phyloP scores from a whole-genome alignment of 2,329 filamentous ascomycete genomes.

The Balansia obtecta region DNA sequence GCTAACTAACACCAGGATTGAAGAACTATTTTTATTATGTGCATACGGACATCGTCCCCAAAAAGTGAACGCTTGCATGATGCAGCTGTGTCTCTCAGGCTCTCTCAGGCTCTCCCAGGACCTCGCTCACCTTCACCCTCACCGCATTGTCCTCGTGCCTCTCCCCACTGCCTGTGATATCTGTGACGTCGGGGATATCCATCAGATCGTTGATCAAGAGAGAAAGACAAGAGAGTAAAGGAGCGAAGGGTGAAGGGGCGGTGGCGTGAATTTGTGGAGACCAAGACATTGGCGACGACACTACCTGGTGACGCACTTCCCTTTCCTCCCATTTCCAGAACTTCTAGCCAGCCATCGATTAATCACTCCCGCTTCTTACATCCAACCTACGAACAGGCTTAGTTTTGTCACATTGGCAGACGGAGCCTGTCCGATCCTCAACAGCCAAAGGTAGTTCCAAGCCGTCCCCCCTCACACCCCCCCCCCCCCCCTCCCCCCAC shows the following conservation, averaged over 20 bases:
- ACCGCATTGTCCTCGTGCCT: too few relatives aligned
- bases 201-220: neutral
- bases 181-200: too few relatives aligned
- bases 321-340: neutral
- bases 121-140: too few relatives aligned
- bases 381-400: neutral
- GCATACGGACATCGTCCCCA: too few relatives aligned
- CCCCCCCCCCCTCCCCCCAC: neutral
- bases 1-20: neutral
- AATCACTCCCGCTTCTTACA: neutral
- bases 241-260: too few relatives aligned
- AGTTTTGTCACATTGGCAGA: neutral
- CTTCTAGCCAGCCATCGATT: neutral
- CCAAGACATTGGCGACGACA: neutral
- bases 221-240: too few relatives aligned
- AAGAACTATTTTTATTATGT: too few relatives aligned
- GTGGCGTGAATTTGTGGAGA: neutral
- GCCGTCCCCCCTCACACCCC: too few relatives aligned
- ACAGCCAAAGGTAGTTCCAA: neutral
- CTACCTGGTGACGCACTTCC: neutral
- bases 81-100: too few relatives aligned
- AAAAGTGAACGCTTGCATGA: too few relatives aligned
- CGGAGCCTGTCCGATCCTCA: neutral
- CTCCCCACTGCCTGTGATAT: too few relatives aligned
- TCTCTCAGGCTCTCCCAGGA: too few relatives aligned